Evolutionary conservation across 345 rosid species (phyloP).

Genomic region (Theobroma cacao): DNA sequence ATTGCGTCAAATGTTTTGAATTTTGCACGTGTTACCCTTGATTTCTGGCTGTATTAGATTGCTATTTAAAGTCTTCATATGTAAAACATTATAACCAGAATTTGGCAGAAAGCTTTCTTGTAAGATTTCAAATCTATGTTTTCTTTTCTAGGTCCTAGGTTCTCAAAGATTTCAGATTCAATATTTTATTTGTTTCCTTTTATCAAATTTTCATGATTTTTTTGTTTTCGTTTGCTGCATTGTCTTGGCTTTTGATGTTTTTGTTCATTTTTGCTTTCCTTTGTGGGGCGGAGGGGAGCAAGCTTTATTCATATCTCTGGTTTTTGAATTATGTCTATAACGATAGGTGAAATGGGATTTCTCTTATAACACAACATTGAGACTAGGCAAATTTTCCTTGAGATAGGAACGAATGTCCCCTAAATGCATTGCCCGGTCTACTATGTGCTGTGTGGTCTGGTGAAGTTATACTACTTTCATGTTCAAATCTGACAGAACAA

Average conservation of each 20-base stretch:
- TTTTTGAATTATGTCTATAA: background rate
- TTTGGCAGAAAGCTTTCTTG: background rate
- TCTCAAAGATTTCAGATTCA: background rate
- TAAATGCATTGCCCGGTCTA: background rate
- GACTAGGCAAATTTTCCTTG: background rate
- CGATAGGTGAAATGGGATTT: background rate
- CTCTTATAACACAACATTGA: background rate
- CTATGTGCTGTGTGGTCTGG: background rate
- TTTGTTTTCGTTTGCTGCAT: background rate
- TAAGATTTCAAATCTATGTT: slow-evolving; percentile 16
- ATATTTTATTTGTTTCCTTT: background rate
- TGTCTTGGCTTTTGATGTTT: background rate
- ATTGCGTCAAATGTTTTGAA: background rate
- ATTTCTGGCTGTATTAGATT: slow-evolving; percentile 9
- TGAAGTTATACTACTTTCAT: background rate
- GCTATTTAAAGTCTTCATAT: background rate
- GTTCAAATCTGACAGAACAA: slow-evolving; percentile 3
- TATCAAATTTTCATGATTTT: background rate
- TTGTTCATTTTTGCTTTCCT: background rate
- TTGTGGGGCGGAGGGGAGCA: too few species aligned
- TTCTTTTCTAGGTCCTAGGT: background rate
- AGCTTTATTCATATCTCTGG: background rate
- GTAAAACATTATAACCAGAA: background rate
- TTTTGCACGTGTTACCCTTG: slow-evolving; percentile 10
- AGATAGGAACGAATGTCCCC: background rate